Evolutionary conservation across 2,329 filamentous ascomycete genomes (phyloP).

Genomic region (Clonostachys chloroleuca): DNA sequence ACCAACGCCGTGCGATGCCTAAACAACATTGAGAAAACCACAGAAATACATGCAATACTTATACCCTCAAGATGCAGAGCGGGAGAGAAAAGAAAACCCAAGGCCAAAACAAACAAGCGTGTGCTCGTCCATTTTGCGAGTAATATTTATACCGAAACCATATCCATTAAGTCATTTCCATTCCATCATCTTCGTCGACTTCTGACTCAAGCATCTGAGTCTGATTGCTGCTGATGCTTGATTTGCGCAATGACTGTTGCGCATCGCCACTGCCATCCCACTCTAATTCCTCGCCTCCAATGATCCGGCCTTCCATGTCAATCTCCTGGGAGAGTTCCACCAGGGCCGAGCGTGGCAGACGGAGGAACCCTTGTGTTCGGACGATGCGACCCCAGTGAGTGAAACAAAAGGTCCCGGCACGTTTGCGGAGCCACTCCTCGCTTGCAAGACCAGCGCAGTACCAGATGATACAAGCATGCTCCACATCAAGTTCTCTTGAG

Average conservation of each 20-base stretch:
- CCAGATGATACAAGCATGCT: constrained; percentile 94
- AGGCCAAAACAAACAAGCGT: too few relatives aligned
- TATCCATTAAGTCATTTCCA: constrained; percentile 45
- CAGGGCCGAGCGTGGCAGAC: constrained; percentile 71
- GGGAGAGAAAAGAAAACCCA: too few relatives aligned
- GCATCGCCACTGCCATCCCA: constrained; percentile 43
- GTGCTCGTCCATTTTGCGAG: too few relatives aligned
- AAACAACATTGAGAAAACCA: too few relatives aligned
- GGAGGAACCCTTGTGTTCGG: constrained; percentile 80
- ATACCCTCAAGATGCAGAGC: too few relatives aligned
- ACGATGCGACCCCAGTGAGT: constrained; percentile 94
- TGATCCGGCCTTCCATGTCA: constrained; percentile 85
- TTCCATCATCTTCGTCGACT: constrained; percentile 56
- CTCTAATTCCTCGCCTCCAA: constrained; percentile 80
- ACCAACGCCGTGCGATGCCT: too few relatives aligned
- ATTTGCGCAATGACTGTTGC: constrained; percentile 43
- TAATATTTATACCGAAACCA: too few relatives aligned
- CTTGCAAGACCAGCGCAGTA: constrained; percentile 85
- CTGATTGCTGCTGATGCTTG: constrained; percentile 55
- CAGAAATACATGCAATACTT: too few relatives aligned
- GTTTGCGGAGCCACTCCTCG: constrained; percentile 89
- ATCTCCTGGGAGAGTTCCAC: constrained; percentile 93
- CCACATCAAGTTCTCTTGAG: constrained; percentile 85
- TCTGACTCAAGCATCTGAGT: constrained; percentile 55
- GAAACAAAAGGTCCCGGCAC: constrained; percentile 84